These are phyloP conservation scores for Cystofilobasidium ferigula DNA, from an alignment of 768 basidiomycete species.

Conservation along the genomic window DNA sequence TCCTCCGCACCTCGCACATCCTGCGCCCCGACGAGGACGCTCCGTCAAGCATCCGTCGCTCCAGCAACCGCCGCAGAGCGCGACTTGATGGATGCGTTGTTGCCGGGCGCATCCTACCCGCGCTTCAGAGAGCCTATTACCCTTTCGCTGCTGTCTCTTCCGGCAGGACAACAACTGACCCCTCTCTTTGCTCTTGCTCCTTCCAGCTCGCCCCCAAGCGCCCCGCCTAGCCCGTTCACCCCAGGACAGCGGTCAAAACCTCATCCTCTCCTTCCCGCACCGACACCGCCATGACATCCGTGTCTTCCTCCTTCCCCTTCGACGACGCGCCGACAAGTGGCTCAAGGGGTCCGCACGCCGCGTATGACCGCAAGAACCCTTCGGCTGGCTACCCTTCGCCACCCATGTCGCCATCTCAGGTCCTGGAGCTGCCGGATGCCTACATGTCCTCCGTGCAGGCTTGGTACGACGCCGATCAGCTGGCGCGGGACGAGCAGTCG, in stretches of 20 bases:
- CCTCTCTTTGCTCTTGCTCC: background rate
- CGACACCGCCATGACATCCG: background rate
- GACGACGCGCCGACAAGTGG: background rate
- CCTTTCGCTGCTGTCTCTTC: background rate
- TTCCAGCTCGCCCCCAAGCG: no score
- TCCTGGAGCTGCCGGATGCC: no score
- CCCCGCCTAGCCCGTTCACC: background rate
- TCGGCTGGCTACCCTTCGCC: constrained; percentile 18
- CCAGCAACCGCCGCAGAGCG: no score
- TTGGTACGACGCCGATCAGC: no score
- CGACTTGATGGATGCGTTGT: no score
- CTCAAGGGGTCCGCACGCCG: background rate
- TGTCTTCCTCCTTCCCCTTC: background rate
- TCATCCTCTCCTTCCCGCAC: background rate
- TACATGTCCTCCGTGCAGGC: no score
- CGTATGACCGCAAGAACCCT: background rate
- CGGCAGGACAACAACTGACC: background rate
- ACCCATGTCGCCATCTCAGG: constrained; percentile 19
- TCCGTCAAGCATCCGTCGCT: no score
- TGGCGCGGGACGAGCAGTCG: no score
- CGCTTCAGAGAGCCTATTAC: background rate
- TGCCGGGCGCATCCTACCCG: no score
- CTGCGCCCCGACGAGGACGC: no score
- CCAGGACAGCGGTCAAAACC: background rate
- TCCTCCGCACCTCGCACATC: no score